Percentiles rank a stretch among this genome's conserved stretches.
These are phyloP conservation scores for Platismatia glauca DNA, from an alignment of 495 filamentous ascomycete genomes.

Conservation along the genomic window DNA sequence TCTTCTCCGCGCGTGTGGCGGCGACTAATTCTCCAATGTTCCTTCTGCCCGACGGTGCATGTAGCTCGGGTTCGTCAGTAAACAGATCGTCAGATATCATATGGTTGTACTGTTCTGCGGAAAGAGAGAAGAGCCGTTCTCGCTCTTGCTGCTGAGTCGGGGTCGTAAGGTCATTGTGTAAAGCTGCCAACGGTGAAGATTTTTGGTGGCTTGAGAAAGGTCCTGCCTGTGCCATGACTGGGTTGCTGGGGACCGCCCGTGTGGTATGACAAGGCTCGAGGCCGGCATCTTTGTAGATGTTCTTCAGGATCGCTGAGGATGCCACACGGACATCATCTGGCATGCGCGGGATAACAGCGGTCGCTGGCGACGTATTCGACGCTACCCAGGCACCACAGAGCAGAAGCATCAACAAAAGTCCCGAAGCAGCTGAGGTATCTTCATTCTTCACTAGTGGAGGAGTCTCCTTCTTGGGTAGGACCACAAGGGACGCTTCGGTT, in stretches of 20 bases:
- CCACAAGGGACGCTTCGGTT: slow-evolving; percentile 36
- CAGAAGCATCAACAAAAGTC: slow-evolving; percentile 72
- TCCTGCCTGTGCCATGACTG: slow-evolving; percentile 32
- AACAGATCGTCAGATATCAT: slow-evolving; percentile 53
- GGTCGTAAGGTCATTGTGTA: slow-evolving; percentile 63
- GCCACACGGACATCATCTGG: slow-evolving; percentile 90
- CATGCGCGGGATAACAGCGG: slow-evolving; percentile 61
- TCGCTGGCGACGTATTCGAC: slow-evolving; percentile 59
- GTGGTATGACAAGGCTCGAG: slow-evolving; percentile 28
- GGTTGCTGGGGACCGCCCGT: not conserved
- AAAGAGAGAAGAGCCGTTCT: slow-evolving; percentile 80
- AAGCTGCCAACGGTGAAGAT: slow-evolving; percentile 60
- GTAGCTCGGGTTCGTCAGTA: slow-evolving; percentile 34
- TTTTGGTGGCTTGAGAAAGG: slow-evolving; percentile 32
- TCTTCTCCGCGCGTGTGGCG: slow-evolving; percentile 60
- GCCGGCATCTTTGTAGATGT: slow-evolving; percentile 74
- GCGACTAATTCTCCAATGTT: slow-evolving; percentile 79
- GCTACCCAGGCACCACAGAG: slow-evolving; percentile 95
- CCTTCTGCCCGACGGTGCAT: slow-evolving; percentile 44
- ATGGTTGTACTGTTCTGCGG: slow-evolving; percentile 80
- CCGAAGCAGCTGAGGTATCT: slow-evolving; percentile 55
- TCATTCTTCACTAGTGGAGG: slow-evolving; percentile 42
- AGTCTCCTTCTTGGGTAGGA: slow-evolving; percentile 48
- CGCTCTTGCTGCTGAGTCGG: slow-evolving; percentile 79
- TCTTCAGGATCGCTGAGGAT: slow-evolving; percentile 81